phyloP scores from a whole-genome alignment of 2,329 filamentous ascomycete genomes.

The Pseudocercospora macadamiae region DNA sequence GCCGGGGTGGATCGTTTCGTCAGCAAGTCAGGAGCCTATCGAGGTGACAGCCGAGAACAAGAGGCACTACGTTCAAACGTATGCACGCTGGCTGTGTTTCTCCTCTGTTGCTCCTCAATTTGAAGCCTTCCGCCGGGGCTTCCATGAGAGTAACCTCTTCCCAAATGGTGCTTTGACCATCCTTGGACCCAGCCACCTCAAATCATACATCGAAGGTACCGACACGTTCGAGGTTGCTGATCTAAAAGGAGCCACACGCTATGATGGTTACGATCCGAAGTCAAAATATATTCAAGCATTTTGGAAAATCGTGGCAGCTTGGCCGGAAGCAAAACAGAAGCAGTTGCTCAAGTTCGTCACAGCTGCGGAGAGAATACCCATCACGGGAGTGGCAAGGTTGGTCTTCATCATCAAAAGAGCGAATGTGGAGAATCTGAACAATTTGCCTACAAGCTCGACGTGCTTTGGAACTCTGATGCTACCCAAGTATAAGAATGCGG shows the following conservation, averaged over 20 bases:
- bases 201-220: conserved; percentile 79
- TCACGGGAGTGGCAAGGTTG: conserved; percentile 79
- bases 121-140: conserved; percentile 78
- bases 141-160: conserved; percentile 48
- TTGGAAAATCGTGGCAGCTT: conserved; percentile 76
- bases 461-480: conserved; percentile 89
- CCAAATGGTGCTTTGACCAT: conserved; percentile 41
- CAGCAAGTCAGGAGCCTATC: conserved; percentile 46
- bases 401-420: conserved; percentile 83
- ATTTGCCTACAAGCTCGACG: conserved; percentile 83
- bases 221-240: conserved; percentile 77
- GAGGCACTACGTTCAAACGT: conserved; percentile 77
- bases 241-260: conserved; percentile 71
- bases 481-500: conserved; percentile 75
- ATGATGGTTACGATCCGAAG: conserved; percentile 75
- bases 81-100: conserved; percentile 80
- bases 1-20: conserved; percentile 57
- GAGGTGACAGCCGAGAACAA: conserved; percentile 86
- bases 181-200: conserved; percentile 71
- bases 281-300: conserved; percentile 76
- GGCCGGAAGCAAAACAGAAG: conserved; percentile 69
- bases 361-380: conserved; percentile 84
- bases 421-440: conserved; percentile 61
- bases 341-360: conserved; percentile 92
- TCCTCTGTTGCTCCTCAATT: conserved; percentile 77